phyloP scores from a whole-genome alignment of 495 filamentous ascomycete species.

The Xylaria intraflava region DNA sequence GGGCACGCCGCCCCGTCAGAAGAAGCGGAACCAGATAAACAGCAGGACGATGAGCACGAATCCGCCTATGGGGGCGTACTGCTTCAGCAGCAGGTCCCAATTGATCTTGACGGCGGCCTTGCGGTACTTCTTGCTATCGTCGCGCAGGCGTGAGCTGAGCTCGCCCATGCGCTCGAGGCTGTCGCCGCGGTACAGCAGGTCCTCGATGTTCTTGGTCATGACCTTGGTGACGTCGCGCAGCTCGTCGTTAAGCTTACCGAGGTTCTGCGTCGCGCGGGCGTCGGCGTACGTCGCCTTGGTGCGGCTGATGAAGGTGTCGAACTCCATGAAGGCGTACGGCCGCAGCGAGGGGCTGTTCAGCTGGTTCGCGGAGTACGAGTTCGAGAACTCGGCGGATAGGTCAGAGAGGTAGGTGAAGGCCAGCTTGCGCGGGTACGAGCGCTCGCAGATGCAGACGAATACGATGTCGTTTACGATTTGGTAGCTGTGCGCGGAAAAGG shows the following conservation, averaged over 20 bases:
- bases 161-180: slow-evolving; percentile 96
- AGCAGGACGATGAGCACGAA: slow-evolving; percentile 73
- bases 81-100: slow-evolving; percentile 93
- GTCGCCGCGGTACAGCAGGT: slow-evolving; percentile 90
- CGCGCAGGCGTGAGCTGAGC: slow-evolving; percentile 73
- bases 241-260: slow-evolving; percentile 90
- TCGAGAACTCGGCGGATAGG: slow-evolving; percentile 83
- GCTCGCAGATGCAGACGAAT: slow-evolving; percentile 90
- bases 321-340: slow-evolving; percentile 94
- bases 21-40: slow-evolving; percentile 90
- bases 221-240: slow-evolving; percentile 95
- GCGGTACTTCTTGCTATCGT: slow-evolving; percentile 91
- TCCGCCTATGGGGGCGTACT: slow-evolving; percentile 86
- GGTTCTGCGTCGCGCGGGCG: slow-evolving; percentile 75
- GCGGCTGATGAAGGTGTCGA: slow-evolving; percentile 91
- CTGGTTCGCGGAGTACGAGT: slow-evolving; percentile 66
- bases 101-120: slow-evolving; percentile 93
- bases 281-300: slow-evolving; percentile 96
- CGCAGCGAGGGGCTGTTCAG: slow-evolving; percentile 68
- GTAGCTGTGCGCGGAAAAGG: slow-evolving; percentile 57
- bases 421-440: slow-evolving; percentile 92
- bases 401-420: slow-evolving; percentile 98
- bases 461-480: slow-evolving; percentile 71
- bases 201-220: slow-evolving; percentile 99
- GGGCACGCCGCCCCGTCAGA: slow-evolving; percentile 40